Percentiles rank a stretch among this genome's conserved stretches.
These are phyloP conservation scores for Tillandsia fasciculata DNA, from an alignment of 176 grass and related monocot species.

Conservation along the genomic window DNA sequence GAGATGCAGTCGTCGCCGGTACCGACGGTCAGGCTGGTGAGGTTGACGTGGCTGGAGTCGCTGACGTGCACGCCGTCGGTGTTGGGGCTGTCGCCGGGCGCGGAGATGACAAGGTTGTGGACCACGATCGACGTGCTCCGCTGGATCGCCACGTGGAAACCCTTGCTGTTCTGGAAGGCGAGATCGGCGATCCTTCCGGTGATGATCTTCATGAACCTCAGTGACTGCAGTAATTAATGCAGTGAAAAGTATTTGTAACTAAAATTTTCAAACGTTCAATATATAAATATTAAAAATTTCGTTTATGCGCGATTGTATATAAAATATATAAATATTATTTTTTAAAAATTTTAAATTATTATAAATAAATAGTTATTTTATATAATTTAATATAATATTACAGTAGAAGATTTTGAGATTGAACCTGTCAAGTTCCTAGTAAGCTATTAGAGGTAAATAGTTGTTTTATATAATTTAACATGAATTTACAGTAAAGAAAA, in stretches of 20 bases:
- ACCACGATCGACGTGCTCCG: constrained; percentile 7
- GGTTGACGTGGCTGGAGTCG: neutral
- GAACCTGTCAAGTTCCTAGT: too few species aligned
- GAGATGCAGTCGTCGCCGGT: constrained; percentile 42
- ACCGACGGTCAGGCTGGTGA: constrained; percentile 12
- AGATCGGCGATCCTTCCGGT: constrained; percentile 9
- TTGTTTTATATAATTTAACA: too few species aligned
- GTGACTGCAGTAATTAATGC: constrained; percentile 9
- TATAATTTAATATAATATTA: too few species aligned
- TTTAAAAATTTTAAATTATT: too few species aligned
- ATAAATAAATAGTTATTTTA: too few species aligned
- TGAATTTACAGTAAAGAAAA: too few species aligned
- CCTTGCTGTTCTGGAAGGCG: constrained; percentile 26
- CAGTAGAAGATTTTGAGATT: too few species aligned
- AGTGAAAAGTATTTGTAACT: neutral
- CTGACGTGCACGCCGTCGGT: constrained; percentile 40
- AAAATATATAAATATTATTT: too few species aligned
- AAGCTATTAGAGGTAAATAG: too few species aligned
- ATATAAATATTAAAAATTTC: too few species aligned
- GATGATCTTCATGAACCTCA: constrained; percentile 15
- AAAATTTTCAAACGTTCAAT: neutral
- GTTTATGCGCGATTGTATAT: too few species aligned
- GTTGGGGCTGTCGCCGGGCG: constrained; percentile 36
- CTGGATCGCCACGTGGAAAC: constrained; percentile 24
- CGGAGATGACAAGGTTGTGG: constrained; percentile 18